Conservation (phyloP, 2,329 filamentous ascomycete species). For the Phaeosphaeriaceae sp. region DNA sequence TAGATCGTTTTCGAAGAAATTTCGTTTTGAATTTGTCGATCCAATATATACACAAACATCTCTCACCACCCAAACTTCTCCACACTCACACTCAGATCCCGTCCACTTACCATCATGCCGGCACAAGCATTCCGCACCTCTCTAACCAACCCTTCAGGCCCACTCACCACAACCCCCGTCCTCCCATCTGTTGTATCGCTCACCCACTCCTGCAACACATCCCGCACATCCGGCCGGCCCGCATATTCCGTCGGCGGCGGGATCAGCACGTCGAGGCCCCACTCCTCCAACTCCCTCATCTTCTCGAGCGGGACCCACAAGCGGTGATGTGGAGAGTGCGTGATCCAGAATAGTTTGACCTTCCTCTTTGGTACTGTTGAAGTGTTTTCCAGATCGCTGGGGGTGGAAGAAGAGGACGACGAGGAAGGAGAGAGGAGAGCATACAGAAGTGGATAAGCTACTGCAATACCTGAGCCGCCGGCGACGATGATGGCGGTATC, state of each 20-base stretch:
- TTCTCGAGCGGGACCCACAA: conserved; percentile 62
- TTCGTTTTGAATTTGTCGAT: no score
- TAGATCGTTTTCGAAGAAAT: neutral
- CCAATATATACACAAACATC: neutral
- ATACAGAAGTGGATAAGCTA: conserved; percentile 67
- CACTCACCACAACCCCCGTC: conserved; percentile 65
- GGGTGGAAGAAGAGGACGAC: neutral
- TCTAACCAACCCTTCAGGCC: conserved; percentile 68
- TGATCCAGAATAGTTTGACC: conserved; percentile 66
- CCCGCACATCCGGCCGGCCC: conserved; percentile 61
- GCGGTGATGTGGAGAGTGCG: conserved; percentile 60
- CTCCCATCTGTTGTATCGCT: conserved; percentile 35
- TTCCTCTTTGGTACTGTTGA: conserved; percentile 10
- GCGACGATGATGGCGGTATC: conserved; percentile 64
- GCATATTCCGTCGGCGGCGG: conserved; percentile 62
- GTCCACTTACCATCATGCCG: conserved; percentile 55
- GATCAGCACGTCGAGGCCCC: conserved; percentile 61
- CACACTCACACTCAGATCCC: conserved; percentile 61
- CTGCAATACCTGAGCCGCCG: conserved; percentile 70
- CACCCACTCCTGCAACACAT: conserved; percentile 52
- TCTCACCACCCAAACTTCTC: conserved; percentile 73
- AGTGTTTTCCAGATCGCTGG: neutral
- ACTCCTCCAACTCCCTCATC: conserved; percentile 57
- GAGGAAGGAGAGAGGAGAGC: conserved; percentile 47
- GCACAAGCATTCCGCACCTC: conserved; percentile 67